Base-by-base conservation (phyloP, 768 basidiomycete species). In the Exidia glandulosa region DNA sequence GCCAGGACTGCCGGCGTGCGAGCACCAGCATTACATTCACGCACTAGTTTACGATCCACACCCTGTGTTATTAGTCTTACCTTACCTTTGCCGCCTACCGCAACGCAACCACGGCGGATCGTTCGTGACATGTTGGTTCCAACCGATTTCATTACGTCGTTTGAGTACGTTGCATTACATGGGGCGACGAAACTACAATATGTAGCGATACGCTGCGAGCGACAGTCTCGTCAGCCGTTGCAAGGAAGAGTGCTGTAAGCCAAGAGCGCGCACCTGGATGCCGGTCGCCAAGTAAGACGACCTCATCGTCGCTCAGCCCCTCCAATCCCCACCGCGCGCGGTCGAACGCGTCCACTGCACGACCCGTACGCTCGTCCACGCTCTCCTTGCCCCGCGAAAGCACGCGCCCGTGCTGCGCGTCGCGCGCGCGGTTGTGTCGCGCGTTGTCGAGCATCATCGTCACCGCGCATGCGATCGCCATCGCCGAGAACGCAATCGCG, bases 401-500 rank as follows among this genome's bases (percentile, higher is more conserved):
- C 25, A 54, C 50, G 10, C 7, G 25, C 9, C 50, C 50, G 30
- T 54, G 19, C 25, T 54, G 25, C 27, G 50, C 25, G 50, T 54
- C 50, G 30, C 50, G 50, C 30, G 25, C 50, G 50, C 50, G 50
- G 30, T 54, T 54, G 10, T 54, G 7, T 23, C 50, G 50, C 23
- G 16, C 50, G 50, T 54, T 54, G 30, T 54, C 50, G 4, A 54
- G 2, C 50, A 54, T 54, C 27, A 54, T 27, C 27, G 30, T 54
- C 27, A 54, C 30, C 10, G 50, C 25, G 50, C 50, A 54, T 14
- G 30, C 50, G 9, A 54, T 54, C 14, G 50, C 50, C 50, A 54
- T 27, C 3, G 25, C 62, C 2, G 68, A 61, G 59, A 70, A 70
- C 2, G 47, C 70, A 16, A 71, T 60, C 0, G 65, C 66, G 34